Evolutionary conservation across 2,329 filamentous ascomycete genomes (phyloP).

Genomic region (Fusarium dlaminii): DNA sequence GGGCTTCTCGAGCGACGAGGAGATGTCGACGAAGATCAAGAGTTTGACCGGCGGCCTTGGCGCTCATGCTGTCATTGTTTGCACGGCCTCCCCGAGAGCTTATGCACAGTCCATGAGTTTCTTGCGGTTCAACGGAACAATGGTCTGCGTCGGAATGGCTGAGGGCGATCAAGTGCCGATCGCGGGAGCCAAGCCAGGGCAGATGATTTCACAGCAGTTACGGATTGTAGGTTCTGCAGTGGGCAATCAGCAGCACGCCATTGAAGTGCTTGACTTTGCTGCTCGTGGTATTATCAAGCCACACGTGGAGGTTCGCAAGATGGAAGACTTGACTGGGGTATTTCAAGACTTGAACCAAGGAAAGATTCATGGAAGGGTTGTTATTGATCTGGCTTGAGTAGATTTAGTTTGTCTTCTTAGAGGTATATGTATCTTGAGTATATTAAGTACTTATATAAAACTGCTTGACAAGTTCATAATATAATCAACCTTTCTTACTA

Average conservation of each 20-base stretch:
- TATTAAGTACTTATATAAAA: accelerated
- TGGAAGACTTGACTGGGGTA: neutral
- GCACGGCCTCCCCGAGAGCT: accelerated
- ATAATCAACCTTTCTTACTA: too few species aligned
- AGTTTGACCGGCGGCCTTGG: accelerated
- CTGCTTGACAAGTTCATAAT: too few species aligned
- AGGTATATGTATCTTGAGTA: too few species aligned
- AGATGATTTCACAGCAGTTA: neutral
- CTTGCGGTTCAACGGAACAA: neutral
- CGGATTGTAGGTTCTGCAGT: neutral
- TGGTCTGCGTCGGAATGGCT: neutral
- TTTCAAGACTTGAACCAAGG: neutral
- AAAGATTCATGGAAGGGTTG: neutral
- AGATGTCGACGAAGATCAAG: neutral
- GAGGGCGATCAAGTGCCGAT: accelerated
- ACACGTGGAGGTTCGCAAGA: neutral
- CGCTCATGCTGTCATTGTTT: neutral
- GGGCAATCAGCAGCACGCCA: neutral
- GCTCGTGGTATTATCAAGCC: neutral
- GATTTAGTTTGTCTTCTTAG: accelerated
- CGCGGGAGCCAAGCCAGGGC: neutral
- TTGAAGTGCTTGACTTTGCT: accelerated
- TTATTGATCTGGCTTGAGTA: neutral
- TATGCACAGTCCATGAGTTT: neutral
- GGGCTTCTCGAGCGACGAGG: neutral